These are phyloP conservation scores for Firmiana major DNA, from an alignment of 345 rosid genomes.

Conservation along the genomic window DNA sequence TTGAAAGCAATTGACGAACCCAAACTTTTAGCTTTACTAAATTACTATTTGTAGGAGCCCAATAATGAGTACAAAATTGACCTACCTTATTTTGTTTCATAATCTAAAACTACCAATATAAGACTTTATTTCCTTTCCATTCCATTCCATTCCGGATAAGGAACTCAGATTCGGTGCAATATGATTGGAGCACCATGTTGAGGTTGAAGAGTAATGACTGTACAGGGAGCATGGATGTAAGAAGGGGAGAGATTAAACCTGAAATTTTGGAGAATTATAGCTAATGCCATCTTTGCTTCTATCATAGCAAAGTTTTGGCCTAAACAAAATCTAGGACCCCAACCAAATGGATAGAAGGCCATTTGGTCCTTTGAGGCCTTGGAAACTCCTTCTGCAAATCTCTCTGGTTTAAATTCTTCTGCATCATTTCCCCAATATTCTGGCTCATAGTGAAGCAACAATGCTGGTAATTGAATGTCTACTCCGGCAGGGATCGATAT, in stretches of 20 bases:
- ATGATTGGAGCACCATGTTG: slow-evolving; percentile 43
- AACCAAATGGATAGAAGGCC: slow-evolving; percentile 45
- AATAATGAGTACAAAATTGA: too few species aligned
- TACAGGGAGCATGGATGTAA: slow-evolving; percentile 48
- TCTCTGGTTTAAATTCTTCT: slow-evolving; percentile 26
- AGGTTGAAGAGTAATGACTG: slow-evolving; percentile 33
- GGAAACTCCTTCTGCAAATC: slow-evolving; percentile 29
- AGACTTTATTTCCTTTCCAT: too few species aligned
- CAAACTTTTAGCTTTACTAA: too few species aligned
- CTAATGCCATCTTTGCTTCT: slow-evolving; percentile 44
- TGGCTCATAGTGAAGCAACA: slow-evolving; percentile 20
- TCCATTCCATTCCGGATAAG: too few species aligned
- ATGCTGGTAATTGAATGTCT: slow-evolving; percentile 10
- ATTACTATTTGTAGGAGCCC: too few species aligned
- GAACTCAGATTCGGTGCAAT: slow-evolving; percentile 21
- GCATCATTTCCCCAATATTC: slow-evolving; percentile 33
- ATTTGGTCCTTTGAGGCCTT: slow-evolving; percentile 46
- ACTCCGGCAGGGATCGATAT: slow-evolving; percentile 20
- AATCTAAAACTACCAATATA: too few species aligned
- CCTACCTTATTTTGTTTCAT: too few species aligned
- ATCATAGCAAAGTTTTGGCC: slow-evolving; percentile 48
- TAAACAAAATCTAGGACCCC: slow-evolving; percentile 50
- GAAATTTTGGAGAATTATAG: slow-evolving; percentile 37
- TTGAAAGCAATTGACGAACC: too few species aligned
- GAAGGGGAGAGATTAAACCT: slow-evolving; percentile 41